These are phyloP conservation scores for Leersia perrieri DNA, from an alignment of 176 grass and related monocot genomes.

Conservation along the genomic window DNA sequence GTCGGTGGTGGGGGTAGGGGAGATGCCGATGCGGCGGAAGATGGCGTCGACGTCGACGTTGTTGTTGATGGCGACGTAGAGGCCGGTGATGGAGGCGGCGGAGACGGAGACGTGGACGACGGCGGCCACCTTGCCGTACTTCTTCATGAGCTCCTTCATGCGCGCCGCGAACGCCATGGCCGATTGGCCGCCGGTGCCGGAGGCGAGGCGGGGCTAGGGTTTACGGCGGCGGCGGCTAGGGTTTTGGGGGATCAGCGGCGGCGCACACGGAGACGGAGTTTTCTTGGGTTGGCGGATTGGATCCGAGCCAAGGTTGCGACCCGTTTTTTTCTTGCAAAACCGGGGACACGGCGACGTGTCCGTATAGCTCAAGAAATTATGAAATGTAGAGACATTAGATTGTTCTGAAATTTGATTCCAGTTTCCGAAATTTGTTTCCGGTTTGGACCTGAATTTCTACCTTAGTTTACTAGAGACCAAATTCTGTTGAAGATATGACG, in stretches of 20 bases:
- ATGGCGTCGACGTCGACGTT: conserved; percentile 92
- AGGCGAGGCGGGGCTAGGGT: conserved; percentile 6
- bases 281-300: background rate
- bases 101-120: conserved; percentile 91
- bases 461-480: too few species aligned
- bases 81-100: conserved; percentile 58
- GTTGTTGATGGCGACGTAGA: conserved; percentile 94
- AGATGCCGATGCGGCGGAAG: conserved; percentile 73
- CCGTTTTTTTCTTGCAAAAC: conserved; percentile 8
- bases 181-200: background rate
- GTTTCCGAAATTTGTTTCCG: too few species aligned
- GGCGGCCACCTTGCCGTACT: conserved; percentile 88
- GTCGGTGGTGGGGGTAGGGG: conserved; percentile 15
- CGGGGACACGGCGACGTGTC: background rate
- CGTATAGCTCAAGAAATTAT: background rate
- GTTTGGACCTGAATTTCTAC: too few species aligned
- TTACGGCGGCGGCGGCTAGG: conserved; percentile 28
- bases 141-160: conserved; percentile 66
- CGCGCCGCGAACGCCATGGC: conserved; percentile 72
- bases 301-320: background rate
- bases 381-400: too few species aligned
- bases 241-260: conserved; percentile 30
- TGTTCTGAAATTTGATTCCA: too few species aligned
- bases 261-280: conserved; percentile 10
- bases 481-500: too few species aligned